These are phyloP conservation scores for Avena insularis DNA, from an alignment of 176 grass and related monocot genomes.

Conservation along the genomic window DNA sequence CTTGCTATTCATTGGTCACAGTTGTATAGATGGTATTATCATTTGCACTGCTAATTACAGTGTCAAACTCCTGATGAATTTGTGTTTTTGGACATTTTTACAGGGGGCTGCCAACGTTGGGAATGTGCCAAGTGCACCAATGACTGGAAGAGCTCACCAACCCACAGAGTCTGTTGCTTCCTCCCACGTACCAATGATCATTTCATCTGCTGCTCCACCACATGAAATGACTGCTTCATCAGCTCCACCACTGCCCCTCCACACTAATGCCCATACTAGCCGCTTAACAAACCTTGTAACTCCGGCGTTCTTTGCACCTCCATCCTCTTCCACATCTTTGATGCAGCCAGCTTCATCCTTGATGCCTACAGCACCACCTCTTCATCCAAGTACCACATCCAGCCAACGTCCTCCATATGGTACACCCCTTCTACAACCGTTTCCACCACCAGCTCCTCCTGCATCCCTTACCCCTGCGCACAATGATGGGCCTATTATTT, in stretches of 20 bases:
- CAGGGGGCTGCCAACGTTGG: conserved; percentile 62
- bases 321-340: conserved; percentile 53
- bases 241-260: conserved; percentile 53
- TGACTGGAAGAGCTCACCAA: conserved; percentile 45
- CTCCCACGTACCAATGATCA: conserved; percentile 40
- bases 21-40: conserved; percentile 10
- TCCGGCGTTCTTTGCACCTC: conserved; percentile 68
- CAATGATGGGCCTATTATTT: conserved; percentile 56
- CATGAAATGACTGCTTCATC: conserved; percentile 56
- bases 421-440: conserved; percentile 71
- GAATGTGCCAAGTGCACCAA: conserved; percentile 47
- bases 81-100: conserved; percentile 28
- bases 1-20: not conserved
- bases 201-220: conserved; percentile 43
- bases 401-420: conserved; percentile 51
- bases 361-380: conserved; percentile 50
- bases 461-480: conserved; percentile 61
- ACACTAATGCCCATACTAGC: conserved; percentile 37
- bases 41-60: not conserved
- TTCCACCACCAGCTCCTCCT: conserved; percentile 70
- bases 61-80: conserved; percentile 14
- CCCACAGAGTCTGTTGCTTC: conserved; percentile 41
- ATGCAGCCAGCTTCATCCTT: conserved; percentile 46
- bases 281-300: conserved; percentile 68
- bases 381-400: conserved; percentile 46